Base-by-base conservation (phyloP, 2,329 filamentous ascomycete genomes). In the Sclerotinia spermophila region DNA sequence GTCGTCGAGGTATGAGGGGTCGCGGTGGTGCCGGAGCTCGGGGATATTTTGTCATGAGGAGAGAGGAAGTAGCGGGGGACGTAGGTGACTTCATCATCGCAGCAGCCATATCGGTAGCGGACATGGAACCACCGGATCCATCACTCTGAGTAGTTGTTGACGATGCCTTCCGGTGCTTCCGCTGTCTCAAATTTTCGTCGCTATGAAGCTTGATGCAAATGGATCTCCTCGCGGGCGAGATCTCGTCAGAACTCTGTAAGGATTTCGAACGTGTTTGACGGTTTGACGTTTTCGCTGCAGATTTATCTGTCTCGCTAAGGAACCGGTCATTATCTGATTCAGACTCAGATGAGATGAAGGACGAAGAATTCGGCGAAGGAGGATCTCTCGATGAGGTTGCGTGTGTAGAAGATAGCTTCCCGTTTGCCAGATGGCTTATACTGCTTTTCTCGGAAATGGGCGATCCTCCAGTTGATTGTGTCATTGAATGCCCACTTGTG, bases 11-110 rank as follows among this genome's bases (percentile, higher is more conserved):
- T 69, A 99, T 92, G 66, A 99, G 84, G 5, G 96, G 96, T 72
- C 95, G 88, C 60, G 96, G 96, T 62, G 96, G 94, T 53, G 92
- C 91, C 30, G 94, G 95, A 38, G 92, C 92, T 79, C 93, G 93
- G 67, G 96, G 95, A 79, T 98, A 99, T 81, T 90, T 94, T 38
- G 93, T 97, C 77, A 97, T 84, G 77, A 86, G 89, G 73, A 84
- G 82, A 65, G 85, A 83, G 11, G 68, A 69, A 21, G 89, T 87
- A 38, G 89, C 86, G 67, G 94, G 92, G 40, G 94, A 97, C 5
- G 93, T 96, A 4, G 96, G 96, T 21, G 96, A 98, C 80, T 99
- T 99, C 73, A 99, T 85, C 71, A 93, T 92, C 65, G 93, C 91
- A 58, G 88, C 84, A 10, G 93, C 89, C 71, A 93, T 84, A 38